Evolutionary conservation across 768 basidiomycete genomes (phyloP).

Genomic region (Termitomyces sp.): DNA sequence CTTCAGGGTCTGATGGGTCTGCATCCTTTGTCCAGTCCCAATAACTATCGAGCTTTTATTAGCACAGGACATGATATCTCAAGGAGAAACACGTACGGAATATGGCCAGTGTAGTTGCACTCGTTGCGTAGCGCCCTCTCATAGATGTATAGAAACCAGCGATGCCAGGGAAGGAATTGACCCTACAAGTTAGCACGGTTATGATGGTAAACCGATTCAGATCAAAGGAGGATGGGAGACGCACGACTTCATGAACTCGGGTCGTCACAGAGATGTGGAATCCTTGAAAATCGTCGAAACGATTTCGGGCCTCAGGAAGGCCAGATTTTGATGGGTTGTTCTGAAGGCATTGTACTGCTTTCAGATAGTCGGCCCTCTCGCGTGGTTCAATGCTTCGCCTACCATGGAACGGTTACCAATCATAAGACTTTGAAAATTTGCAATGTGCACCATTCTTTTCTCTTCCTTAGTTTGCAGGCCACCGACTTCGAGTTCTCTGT

Average conservation of each 20-base stretch:
- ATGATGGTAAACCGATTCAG: too few species aligned
- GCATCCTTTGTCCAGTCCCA: constrained; percentile 38
- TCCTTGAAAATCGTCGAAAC: constrained; percentile 11
- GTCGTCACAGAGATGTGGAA: constrained; percentile 1
- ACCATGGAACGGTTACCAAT: neutral
- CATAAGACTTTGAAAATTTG: neutral
- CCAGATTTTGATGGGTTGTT: neutral
- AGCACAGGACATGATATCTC: neutral
- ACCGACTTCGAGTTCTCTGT: neutral
- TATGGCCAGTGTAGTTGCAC: constrained; percentile 21
- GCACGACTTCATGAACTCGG: constrained; percentile 3
- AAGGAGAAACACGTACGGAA: constrained; percentile 13
- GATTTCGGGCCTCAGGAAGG: neutral
- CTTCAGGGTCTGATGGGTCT: constrained; percentile 15
- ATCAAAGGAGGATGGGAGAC: neutral
- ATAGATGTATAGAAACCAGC: constrained; percentile 20
- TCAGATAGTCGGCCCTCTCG: constrained; percentile 1
- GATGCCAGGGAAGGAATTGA: constrained; percentile 28
- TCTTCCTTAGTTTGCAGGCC: neutral
- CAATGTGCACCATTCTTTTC: neutral
- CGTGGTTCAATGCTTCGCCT: constrained; percentile 1
- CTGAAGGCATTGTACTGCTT: constrained; percentile 6
- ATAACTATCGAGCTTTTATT: constrained; percentile 19
- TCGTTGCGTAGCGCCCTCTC: constrained; percentile 20
- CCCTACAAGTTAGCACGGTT: constrained; percentile 13